Base-by-base conservation (phyloP, 139 green algal species). In the Chlamydomonas sp. region DNA sequence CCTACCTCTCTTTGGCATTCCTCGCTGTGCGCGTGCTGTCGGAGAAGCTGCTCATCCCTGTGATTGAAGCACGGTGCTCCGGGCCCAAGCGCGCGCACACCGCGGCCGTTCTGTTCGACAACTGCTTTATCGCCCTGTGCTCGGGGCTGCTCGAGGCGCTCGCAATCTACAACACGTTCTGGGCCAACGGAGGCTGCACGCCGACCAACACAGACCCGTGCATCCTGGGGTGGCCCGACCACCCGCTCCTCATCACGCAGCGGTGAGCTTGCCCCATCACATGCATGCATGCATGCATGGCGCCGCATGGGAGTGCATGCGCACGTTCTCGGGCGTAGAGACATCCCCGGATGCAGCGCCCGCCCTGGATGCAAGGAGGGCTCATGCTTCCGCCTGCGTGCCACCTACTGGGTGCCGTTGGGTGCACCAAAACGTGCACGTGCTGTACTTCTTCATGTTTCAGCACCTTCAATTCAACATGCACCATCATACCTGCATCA, bases 211-310 rank as follows among this genome's bases (percentile, higher is more conserved):
- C 76, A 2, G 63, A 47, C 10, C 26, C 62, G 10, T 82, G 76
- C 76, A 54, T 82, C 10, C 37, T 26, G 2, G 67, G 48, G 1
- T 82, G 76, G 76, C 76, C 76, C 4, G 2, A 78, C 30, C 76
- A 82, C 35, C 6, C 34, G 0, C 26, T 76, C 0, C 1, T 54
- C 2, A 16, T 73, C 0, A 22, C 35, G 3, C 76, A 82, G 50
- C 58, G 71, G 1, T 67, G 10, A 6, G 59, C 5, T 39, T 4
- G 22, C 8, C 54, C 8, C 54, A 64, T 64, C 24, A 64, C n/a
- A 54, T 16, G 16, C 43, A 54, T 13, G 16, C 43, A 54, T 54
- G 43, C 43, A 54, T 54, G 24, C 13, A 13, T 50, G 39, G 39
- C 8, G 39, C 8, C 10, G 39, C 10, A 13, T 50, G 39, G 39